Evolutionary conservation across 2,329 filamentous ascomycete genomes (phyloP), one percentile per base, ranked within the genome.

Genomic region (Ophiostoma montium): DNA sequence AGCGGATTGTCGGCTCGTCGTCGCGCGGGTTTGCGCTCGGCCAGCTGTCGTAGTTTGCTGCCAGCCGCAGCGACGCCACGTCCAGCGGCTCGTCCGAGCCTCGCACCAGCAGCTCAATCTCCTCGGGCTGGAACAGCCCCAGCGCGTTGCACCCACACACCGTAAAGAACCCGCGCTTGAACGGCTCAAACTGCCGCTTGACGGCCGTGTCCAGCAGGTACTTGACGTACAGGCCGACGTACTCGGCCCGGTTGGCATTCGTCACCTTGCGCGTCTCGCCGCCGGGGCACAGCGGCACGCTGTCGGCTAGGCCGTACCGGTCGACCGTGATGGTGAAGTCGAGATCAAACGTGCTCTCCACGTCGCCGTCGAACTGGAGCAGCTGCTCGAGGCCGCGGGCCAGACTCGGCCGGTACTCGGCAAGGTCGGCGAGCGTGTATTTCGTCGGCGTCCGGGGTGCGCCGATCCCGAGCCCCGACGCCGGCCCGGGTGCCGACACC

Each of bases 81-180:
- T 95, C 87, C 2, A 95, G 75, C 5, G 79, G 68, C 59, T 94
- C 88, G 55, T 94, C 86, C 8, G 86, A 92, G 11, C 88, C 88
- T 47, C 88, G 75, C 5, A 95, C 76, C 1, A 95, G 73, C 3
- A 94, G 74, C 62, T 95, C 89, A 53, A 95, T 94, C 62, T 95
- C 89, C 61, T 95, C 88, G 0, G 89, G 84, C 15, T 86, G 78
- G 63, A 95, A 95, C 2, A 95, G 74, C 1, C 83, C 86, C 33
- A 95, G 70, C 0, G 89, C 88, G 60, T 92, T 94, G 33, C 88
- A 86, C 33, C 84, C 85, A 60, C 87, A 94, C 27, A 95, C 86
- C 0, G 85, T 94, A 62, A 87, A 95, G 65, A 95, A 95, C 1
- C 89, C 89, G 49, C 88, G 78, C 61, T 92, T 92, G 71, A 95